Base-by-base conservation (phyloP, 2,329 filamentous ascomycete genomes). In the Fusarium succisae region DNA sequence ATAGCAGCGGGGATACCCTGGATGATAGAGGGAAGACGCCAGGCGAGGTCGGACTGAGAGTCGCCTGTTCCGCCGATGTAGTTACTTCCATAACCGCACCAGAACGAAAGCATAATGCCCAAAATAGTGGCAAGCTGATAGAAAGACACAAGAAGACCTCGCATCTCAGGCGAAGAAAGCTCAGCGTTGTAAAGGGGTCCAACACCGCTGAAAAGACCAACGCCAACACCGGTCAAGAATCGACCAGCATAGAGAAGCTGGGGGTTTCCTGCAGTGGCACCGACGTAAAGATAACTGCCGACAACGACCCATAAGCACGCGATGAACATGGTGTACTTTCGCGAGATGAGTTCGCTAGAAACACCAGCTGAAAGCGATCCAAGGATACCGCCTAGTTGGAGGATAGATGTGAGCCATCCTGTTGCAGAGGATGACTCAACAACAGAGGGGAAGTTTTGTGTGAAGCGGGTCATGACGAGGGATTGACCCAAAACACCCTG, bases 91-190 rank as follows among this genome's bases (percentile, higher is more conserved):
- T 86, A 86, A 28, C 82, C 83, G 39, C 85, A 79, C 84, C 85
- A 87, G 78, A 86, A 87, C 1, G 83, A 84, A 28, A 88, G 82
- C 83, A 87, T 86, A 59, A 90, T 83, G 80, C 63, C 82, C 18
- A 78, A 56, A 37, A 78, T 78, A 4, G 76, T 78, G 14, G 69
- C 72, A 22, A 93, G 85, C 71, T 92, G 91, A 68, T 93, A 91
- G 14, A 92, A 84, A 11, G 88, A 89, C 20, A 93, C 90, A 5
- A 93, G 84, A 22, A 90, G 87, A 43, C 91, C 91, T 64, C 91
- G 85, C n/a, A 92, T 86, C 79, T 93, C 91, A 3, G 91, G 91
- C 15, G 90, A 86, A 4, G 88, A 86, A 10, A 87, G 81, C 76
- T 90, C 88, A 32, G 86, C 85, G 54, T 86, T 87, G 76, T 88